A percentile compares a stretch with the other conserved stretches of the same genome.
Evolutionary conservation across 2,329 filamentous ascomycete species (phyloP).

Genomic region (Zasmidium citrigriseum): DNA sequence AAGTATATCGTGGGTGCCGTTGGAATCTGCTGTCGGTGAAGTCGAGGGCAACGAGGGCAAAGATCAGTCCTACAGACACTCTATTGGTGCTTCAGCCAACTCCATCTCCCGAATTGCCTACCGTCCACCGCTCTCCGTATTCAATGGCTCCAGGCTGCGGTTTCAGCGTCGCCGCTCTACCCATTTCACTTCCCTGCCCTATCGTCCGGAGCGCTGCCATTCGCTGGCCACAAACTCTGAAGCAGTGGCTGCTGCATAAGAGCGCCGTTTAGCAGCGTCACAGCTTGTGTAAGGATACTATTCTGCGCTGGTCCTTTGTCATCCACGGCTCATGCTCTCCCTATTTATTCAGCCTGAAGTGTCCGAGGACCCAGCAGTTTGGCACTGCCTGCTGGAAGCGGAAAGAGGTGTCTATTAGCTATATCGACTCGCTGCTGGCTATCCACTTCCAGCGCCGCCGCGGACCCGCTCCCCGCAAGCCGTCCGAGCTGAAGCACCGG

Average conservation of each 20-base stretch:
- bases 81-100: background rate
- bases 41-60: constrained; percentile 42
- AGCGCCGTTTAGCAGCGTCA: background rate
- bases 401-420: background rate
- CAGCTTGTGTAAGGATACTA: background rate
- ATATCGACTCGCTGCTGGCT: background rate
- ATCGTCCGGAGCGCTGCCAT: too few species aligned
- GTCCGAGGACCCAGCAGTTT: background rate
- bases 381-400: background rate
- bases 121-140: too few species aligned
- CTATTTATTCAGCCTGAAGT: background rate
- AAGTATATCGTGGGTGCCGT: too few species aligned
- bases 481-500: background rate
- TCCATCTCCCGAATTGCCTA: too few species aligned
- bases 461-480: background rate
- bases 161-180: too few species aligned
- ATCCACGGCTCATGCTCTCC: background rate
- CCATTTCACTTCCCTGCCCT: too few species aligned
- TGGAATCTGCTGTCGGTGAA: constrained; percentile 34
- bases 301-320: background rate
- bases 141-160: too few species aligned
- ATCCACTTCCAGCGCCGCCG: background rate
- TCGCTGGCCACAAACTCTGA: background rate
- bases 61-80: too few species aligned
- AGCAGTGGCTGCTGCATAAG: background rate